phyloP scores from a whole-genome alignment of 75 land plant species.

The Ceratopteris richardii region DNA sequence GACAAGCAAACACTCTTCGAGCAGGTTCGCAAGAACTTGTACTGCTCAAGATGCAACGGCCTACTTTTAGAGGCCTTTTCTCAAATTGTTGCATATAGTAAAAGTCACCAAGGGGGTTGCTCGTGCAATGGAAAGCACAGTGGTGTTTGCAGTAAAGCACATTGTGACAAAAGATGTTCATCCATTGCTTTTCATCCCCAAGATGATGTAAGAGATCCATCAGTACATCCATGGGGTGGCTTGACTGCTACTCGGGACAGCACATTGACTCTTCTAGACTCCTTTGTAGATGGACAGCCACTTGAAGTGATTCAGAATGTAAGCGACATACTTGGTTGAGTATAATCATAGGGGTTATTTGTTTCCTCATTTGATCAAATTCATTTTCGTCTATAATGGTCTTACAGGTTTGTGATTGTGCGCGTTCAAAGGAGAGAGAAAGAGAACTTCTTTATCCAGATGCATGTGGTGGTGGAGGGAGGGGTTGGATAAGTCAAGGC shows the following conservation, averaged over 20 bases:
- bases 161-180: constrained; percentile 20
- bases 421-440: constrained; percentile 86
- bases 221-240: constrained; percentile 99
- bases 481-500: constrained; percentile 98
- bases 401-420: constrained; percentile 91
- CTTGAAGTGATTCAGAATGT: constrained; percentile 91
- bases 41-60: constrained; percentile 98
- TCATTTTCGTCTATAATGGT: background rate
- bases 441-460: constrained; percentile 94
- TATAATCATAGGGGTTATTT: no score
- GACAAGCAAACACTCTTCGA: constrained; percentile 95
- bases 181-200: constrained; percentile 17
- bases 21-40: constrained; percentile 94
- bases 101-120: constrained; percentile 63
- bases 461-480: constrained; percentile 96
- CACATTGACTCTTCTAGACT: constrained; percentile 73
- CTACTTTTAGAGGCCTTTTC: constrained; percentile 83
- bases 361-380: no score
- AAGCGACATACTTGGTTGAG: constrained; percentile 21
- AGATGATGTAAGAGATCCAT: constrained; percentile 78
- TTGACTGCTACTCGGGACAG: constrained; percentile 79
- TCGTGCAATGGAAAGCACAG: constrained; percentile 7
- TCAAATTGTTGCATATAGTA: constrained; percentile 89
- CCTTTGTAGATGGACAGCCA: constrained; percentile 68
- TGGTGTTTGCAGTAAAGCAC: constrained; percentile 19